Base-by-base conservation (phyloP, 352 stramenopile species). In the Globisporangium nagaii region DNA sequence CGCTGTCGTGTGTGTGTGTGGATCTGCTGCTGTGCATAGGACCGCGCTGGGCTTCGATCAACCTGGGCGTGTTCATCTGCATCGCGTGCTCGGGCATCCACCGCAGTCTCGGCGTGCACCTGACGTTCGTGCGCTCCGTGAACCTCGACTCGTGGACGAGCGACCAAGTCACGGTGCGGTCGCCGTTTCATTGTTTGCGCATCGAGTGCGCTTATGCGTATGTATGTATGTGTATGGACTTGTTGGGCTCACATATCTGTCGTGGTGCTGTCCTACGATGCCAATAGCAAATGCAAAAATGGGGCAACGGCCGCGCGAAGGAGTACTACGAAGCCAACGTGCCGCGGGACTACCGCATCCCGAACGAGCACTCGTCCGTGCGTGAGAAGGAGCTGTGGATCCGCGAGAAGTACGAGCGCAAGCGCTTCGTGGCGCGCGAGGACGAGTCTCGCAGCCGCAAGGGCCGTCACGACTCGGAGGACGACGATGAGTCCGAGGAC, bases 51-150 rank as follows among this genome's bases (percentile, higher is more conserved):
- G 91, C 90, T 30, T 96, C 84, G 27, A 95, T 97, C 59, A 98
- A 96, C 71, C 68, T 97, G 17, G 93, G 93, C 28, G 88, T 97
- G 20, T 98, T 98, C 68, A 92, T 98, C 58, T 98, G 93, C 73
- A 96, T 97, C 62, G 78, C 87, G 44, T 98, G 93, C 70, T 94
- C 88, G 15, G 93, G 90, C 28, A 95, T 97, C 63, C 93, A 98
- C 63, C 86, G 93, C 54, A 93, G 83, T 42, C 73, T 98, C 47
- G 93, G 93, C 52, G 88, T 97, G 28, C 93, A 98, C 65, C 62
- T 98, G 32, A 96, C 87, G 17, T 96, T 97, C 56, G 93, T 98
- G 56, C 84, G 92, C 27, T 96, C 83, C 31, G 85, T 95, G 15
- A 96, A 96, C 62, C 68, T 98, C 41, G 93, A 98, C 66, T 93